A percentile compares a stretch with the other conserved stretches of the same genome.
These are phyloP conservation scores for Scleroderma citrinum DNA, from an alignment of 768 basidiomycete species.

Conservation along the genomic window DNA sequence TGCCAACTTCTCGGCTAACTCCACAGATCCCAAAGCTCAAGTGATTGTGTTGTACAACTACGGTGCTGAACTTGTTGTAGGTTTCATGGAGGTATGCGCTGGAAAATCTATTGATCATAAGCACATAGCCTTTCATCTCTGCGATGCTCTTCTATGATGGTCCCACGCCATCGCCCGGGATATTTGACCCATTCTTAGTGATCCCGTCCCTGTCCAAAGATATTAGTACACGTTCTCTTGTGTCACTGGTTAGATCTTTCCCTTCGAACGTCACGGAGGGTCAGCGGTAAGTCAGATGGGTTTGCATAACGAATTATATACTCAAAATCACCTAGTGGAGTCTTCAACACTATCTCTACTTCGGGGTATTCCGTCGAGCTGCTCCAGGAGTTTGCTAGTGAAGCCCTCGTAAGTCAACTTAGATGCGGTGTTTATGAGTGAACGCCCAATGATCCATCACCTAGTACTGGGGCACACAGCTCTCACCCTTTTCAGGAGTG, in stretches of 20 bases:
- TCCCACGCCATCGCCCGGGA: conserved; percentile 23
- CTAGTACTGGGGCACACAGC: conserved; percentile 33
- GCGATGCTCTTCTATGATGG: conserved; percentile 51
- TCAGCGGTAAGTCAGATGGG: conserved; percentile 16
- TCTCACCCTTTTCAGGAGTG: conserved; percentile 31
- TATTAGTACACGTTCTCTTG: conserved; percentile 17
- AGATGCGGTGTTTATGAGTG: too few species aligned
- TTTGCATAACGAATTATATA: too few species aligned
- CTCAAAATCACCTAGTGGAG: conserved; percentile 9
- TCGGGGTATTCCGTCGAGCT: conserved; percentile 14
- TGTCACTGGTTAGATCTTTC: conserved; percentile 21
- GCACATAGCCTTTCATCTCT: too few species aligned
- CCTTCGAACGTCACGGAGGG: conserved; percentile 10
- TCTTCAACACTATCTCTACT: conserved; percentile 21
- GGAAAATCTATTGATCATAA: too few species aligned
- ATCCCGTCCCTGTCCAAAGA: conserved; percentile 1
- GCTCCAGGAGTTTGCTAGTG: conserved; percentile 12
- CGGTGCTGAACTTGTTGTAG: conserved; percentile 11
- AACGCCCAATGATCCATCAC: too few species aligned
- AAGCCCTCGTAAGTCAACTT: conserved; percentile 12
- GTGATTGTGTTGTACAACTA: conserved; percentile 42
- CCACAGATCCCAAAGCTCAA: conserved; percentile 17
- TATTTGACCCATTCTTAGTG: conserved; percentile 28
- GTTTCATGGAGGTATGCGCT: too few species aligned
- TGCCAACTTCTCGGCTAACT: conserved; percentile 15